Evolutionary conservation across 116 monocot species (phyloP).

Genomic region (Posidonia oceanica): DNA sequence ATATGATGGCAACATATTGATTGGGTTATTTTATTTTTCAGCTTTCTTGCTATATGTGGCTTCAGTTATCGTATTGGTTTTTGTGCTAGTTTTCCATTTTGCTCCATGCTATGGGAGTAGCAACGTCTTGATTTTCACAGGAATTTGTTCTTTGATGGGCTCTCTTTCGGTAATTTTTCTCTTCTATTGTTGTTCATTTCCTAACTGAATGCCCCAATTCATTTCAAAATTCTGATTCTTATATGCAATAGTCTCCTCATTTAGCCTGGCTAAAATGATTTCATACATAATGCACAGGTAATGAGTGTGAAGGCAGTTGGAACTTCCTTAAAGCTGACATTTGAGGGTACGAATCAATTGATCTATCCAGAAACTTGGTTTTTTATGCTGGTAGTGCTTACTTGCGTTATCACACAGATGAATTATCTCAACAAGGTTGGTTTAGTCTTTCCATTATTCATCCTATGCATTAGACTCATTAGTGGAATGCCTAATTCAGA

Average conservation of each 20-base stretch:
- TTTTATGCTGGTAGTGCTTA: slow-evolving; percentile 36
- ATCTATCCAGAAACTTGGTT: slow-evolving; percentile 64
- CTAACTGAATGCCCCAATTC: too few relatives aligned
- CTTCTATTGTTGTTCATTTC: not conserved
- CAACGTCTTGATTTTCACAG: slow-evolving; percentile 66
- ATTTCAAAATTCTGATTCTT: too few relatives aligned
- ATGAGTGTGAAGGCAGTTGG: slow-evolving; percentile 81
- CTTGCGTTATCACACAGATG: slow-evolving; percentile 75
- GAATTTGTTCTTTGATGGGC: slow-evolving; percentile 90
- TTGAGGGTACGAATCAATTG: slow-evolving; percentile 68
- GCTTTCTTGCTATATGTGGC: slow-evolving; percentile 84
- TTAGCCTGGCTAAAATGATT: not conserved
- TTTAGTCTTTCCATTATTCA: not conserved
- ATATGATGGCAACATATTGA: slow-evolving; percentile 10
- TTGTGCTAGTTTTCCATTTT: slow-evolving; percentile 74
- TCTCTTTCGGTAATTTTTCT: slow-evolving; percentile 66
- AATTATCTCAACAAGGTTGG: slow-evolving; percentile 77
- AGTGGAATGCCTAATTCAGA: not conserved
- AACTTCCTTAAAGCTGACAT: slow-evolving; percentile 65
- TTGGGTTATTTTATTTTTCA: slow-evolving; percentile 42
- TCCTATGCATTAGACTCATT: not conserved
- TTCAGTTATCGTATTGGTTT: slow-evolving; percentile 61
- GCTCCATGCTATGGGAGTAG: slow-evolving; percentile 67
- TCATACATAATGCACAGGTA: slow-evolving; percentile 24
- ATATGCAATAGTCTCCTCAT: not conserved